These are phyloP conservation scores for Tephrocybe sp. DNA, from an alignment of 768 basidiomycete genomes.

Conservation along the genomic window DNA sequence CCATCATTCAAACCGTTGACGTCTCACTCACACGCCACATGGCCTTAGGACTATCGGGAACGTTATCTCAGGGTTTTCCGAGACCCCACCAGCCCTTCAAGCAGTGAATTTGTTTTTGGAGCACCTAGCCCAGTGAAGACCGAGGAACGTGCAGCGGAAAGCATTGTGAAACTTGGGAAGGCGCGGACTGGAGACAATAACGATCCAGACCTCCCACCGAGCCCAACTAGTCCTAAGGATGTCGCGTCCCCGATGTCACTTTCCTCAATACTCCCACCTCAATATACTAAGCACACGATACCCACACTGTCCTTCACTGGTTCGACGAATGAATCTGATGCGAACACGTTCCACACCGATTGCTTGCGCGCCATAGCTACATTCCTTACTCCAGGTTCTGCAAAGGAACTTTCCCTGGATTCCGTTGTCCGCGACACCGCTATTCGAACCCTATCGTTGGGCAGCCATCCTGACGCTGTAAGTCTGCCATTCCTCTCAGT, in stretches of 20 bases:
- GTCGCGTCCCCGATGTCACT: constrained; percentile 7
- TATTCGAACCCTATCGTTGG: constrained; percentile 25
- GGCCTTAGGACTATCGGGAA: constrained; percentile 32
- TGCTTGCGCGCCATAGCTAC: constrained; percentile 29
- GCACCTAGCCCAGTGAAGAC: constrained; percentile 7
- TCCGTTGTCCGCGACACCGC: constrained; percentile 25
- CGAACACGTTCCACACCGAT: constrained; percentile 22
- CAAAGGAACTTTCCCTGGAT: constrained; percentile 29
- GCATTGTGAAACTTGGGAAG: constrained; percentile 16
- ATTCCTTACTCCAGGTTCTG: constrained; percentile 27
- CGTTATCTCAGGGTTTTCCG: constrained; percentile 30
- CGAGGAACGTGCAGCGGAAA: constrained; percentile 12
- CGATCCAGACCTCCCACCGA: not conserved
- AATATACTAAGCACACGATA: constrained; percentile 18
- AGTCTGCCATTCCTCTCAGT: constrained; percentile 5
- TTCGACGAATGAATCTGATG: not conserved
- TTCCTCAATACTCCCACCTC: constrained; percentile 10
- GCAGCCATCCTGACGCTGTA: constrained; percentile 37
- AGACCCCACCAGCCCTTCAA: constrained; percentile 18
- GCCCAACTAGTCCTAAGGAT: constrained; percentile 1
- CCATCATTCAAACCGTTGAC: constrained; percentile 1
- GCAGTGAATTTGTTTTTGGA: constrained; percentile 22
- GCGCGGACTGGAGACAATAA: constrained; percentile 17
- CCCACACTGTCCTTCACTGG: constrained; percentile 10
- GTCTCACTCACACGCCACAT: not conserved